Conservation (phyloP, 1,284 basidiomycete genomes). For the Rhodotorula sp. region DNA sequence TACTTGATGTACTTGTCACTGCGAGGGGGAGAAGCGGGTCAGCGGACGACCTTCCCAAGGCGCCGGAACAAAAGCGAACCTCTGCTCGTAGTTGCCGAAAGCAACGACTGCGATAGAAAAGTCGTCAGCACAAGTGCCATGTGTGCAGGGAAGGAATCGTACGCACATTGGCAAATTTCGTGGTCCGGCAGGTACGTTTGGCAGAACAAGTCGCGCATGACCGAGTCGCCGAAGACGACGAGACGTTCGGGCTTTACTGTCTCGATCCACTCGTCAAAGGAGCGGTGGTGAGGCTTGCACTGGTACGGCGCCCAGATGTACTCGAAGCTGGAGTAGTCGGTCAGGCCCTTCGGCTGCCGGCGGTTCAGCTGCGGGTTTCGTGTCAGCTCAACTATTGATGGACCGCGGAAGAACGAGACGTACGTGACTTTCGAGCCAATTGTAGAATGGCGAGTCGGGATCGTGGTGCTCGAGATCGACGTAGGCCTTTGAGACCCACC, state of each 20-base stretch:
- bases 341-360: background rate
- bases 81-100: background rate
- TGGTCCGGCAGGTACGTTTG: background rate
- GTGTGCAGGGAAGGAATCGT: background rate
- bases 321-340: conserved; percentile 9
- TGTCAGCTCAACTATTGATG: background rate
- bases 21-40: background rate
- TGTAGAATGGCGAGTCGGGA: conserved; percentile 2
- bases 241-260: conserved; percentile 12
- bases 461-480: conserved; percentile 9
- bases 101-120: background rate
- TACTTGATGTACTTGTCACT: conserved; percentile 9
- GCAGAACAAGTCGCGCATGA: conserved; percentile 24
- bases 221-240: conserved; percentile 19
- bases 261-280: conserved; percentile 23
- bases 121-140: background rate
- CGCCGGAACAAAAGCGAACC: background rate
- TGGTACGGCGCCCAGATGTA: conserved; percentile 19
- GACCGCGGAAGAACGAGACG: background rate
- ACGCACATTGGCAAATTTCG: background rate
- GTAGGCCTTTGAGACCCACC: conserved; percentile 22
- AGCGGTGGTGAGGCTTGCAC: conserved; percentile 22
- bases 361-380: background rate
- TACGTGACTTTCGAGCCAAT: conserved; percentile 15
- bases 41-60: background rate